phyloP scores from a whole-genome alignment of 2,329 filamentous ascomycete genomes.

The Trichophyton verrucosum region DNA sequence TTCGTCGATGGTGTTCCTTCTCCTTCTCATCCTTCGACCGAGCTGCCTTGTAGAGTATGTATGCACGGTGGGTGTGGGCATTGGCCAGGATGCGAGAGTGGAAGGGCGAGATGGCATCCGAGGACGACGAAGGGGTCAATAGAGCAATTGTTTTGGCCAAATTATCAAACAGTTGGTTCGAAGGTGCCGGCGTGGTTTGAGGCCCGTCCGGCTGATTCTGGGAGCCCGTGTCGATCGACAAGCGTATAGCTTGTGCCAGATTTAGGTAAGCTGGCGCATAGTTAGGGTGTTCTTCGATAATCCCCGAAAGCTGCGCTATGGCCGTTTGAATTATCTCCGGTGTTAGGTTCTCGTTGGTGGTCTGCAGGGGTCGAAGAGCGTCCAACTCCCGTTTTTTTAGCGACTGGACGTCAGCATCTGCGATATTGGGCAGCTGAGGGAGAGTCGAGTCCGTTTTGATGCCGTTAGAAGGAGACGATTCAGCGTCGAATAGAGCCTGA shows the following conservation, averaged over 20 bases:
- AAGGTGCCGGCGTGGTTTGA: conserved; percentile 13
- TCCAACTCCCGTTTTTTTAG: conserved; percentile 30
- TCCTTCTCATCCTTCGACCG: conserved; percentile 3
- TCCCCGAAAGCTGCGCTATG: conserved; percentile 28
- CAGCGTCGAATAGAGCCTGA: conserved; percentile 36
- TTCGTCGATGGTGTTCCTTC: neutral
- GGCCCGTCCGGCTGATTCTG: conserved; percentile 18
- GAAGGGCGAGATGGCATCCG: conserved; percentile 32
- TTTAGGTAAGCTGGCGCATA: conserved; percentile 47
- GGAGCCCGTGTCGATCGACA: conserved; percentile 21
- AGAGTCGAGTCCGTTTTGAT: conserved; percentile 28
- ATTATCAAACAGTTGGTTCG: conserved; percentile 23
- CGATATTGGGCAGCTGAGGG: conserved; percentile 31
- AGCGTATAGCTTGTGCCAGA: conserved; percentile 39
- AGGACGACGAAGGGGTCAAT: conserved; percentile 29
- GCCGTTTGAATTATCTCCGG: conserved; percentile 21
- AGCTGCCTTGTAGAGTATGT: conserved; percentile 31
- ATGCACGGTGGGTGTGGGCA: conserved; percentile 44
- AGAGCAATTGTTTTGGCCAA: conserved; percentile 35
- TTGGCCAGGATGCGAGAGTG: conserved; percentile 42
- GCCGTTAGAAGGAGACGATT: conserved; percentile 27
- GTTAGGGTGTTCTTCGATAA: conserved; percentile 33
- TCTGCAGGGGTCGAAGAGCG: conserved; percentile 30
- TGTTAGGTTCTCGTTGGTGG: conserved; percentile 10
- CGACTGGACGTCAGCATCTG: conserved; percentile 22